Evolutionary conservation across 208 protist genomes (phyloP).

Genomic region (Entamoeba nuttalli): DNA sequence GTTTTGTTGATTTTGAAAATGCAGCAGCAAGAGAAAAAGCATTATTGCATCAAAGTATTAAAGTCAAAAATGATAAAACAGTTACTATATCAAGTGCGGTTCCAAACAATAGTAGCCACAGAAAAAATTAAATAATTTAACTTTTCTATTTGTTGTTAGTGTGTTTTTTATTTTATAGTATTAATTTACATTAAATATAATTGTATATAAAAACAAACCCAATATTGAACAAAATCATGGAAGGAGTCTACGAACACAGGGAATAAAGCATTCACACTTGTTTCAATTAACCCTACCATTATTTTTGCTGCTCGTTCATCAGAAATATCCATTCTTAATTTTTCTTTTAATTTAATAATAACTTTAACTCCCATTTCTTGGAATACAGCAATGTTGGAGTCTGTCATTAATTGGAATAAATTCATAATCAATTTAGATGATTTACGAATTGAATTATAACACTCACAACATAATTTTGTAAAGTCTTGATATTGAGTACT

Average conservation of each 20-base stretch:
- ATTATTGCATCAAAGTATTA: background rate
- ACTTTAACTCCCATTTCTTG: background rate
- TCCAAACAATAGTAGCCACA: background rate
- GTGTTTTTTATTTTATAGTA: too few species aligned
- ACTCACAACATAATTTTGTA: conserved; percentile 8
- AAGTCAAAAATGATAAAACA: background rate
- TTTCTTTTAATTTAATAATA: background rate
- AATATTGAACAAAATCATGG: background rate
- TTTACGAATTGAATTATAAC: background rate
- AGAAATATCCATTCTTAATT: background rate
- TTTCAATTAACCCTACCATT: background rate
- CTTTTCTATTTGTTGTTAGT: too few species aligned
- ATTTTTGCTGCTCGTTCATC: background rate
- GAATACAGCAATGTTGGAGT: background rate
- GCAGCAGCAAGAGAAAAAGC: background rate
- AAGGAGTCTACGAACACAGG: background rate
- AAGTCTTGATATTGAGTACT: background rate
- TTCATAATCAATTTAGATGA: conserved; percentile 1
- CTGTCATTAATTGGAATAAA: background rate
- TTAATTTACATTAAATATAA: too few species aligned
- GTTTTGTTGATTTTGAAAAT: background rate
- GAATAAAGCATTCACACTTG: background rate
- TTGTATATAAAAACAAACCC: background rate
- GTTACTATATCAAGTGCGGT: background rate
- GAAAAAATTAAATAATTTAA: background rate